Evolutionary conservation across 805 yeast species (phyloP).

Genomic region (Teunomyces stri): DNA sequence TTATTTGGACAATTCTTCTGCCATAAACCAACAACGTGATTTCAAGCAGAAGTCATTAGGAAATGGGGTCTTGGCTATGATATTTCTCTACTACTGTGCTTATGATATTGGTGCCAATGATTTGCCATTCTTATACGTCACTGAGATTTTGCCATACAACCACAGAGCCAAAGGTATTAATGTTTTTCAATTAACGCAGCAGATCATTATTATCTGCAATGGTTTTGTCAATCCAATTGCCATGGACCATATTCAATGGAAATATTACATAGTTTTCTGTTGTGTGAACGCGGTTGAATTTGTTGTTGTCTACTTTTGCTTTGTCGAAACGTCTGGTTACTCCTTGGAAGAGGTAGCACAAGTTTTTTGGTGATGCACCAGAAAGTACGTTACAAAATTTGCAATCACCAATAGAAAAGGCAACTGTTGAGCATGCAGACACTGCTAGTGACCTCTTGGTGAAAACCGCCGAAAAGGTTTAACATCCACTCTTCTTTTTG

Average conservation of each 20-base stretch:
- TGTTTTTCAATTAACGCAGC: conserved; percentile 21
- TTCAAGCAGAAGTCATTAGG: conserved; percentile 40
- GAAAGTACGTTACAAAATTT: not conserved
- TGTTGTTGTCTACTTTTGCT: conserved; percentile 28
- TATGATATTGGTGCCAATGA: conserved; percentile 46
- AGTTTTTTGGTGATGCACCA: conserved; percentile 38
- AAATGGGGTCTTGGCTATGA: conserved; percentile 49
- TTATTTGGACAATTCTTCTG: conserved; percentile 47
- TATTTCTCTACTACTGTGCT: conserved; percentile 43
- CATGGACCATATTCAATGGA: conserved; percentile 42
- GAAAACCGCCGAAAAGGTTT: not conserved
- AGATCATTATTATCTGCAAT: conserved; percentile 19
- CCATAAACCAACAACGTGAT: conserved; percentile 41
- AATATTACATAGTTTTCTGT: conserved; percentile 42
- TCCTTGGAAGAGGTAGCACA: conserved; percentile 43
- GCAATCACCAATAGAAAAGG: not conserved
- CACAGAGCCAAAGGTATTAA: conserved; percentile 43
- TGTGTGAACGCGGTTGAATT: conserved; percentile 28
- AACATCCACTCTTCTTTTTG: not conserved
- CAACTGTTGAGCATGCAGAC: not conserved
- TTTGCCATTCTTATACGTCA: conserved; percentile 43
- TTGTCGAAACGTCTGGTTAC: conserved; percentile 43
- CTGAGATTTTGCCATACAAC: conserved; percentile 40
- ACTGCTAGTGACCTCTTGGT: not conserved
- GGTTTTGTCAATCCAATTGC: conserved; percentile 31